Percentiles rank a stretch among this genome's conserved stretches.
phyloP scores from a whole-genome alignment of 345 rosid species.

The Lepidium didymum region DNA sequence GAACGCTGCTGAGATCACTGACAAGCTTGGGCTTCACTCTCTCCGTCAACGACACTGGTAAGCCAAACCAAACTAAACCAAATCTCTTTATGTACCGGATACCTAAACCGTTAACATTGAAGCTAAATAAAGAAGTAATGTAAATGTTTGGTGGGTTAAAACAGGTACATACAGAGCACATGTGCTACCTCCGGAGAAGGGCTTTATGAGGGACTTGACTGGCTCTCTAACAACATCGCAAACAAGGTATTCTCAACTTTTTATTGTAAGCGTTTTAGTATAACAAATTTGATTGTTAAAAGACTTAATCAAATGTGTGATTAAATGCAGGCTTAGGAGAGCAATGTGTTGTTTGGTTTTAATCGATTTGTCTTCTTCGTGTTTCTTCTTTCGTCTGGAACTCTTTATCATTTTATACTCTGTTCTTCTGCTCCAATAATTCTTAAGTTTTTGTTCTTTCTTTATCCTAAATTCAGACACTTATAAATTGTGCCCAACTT shows the following conservation, averaged over 20 bases:
- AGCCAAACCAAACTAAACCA: not conserved
- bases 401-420: conserved; percentile 6
- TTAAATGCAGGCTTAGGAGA: conserved; percentile 23
- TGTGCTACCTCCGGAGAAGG: too few species aligned
- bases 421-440: conserved; percentile 17
- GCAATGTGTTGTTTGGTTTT: conserved; percentile 6
- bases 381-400: conserved; percentile 6
- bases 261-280: not conserved
- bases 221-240: conserved; percentile 95
- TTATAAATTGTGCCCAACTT: too few species aligned
- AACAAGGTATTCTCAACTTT: conserved; percentile 49
- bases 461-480: not conserved
- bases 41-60: conserved; percentile 36
- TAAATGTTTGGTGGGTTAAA: not conserved
- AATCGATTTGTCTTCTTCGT: not conserved
- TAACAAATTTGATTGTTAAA: not conserved
- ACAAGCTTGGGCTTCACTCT: too few species aligned
- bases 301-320: not conserved
- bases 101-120: too few species aligned
- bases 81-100: not conserved
- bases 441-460: not conserved
- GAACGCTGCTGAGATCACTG: too few species aligned
- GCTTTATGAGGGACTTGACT: conserved; percentile 84
- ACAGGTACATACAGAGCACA: conserved; percentile 53
- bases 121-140: not conserved